Evolutionary conservation across 768 basidiomycete genomes (phyloP), one percentile per base, ranked within the genome.

Genomic region (Pseudohyphozyma bogoriensis): DNA sequence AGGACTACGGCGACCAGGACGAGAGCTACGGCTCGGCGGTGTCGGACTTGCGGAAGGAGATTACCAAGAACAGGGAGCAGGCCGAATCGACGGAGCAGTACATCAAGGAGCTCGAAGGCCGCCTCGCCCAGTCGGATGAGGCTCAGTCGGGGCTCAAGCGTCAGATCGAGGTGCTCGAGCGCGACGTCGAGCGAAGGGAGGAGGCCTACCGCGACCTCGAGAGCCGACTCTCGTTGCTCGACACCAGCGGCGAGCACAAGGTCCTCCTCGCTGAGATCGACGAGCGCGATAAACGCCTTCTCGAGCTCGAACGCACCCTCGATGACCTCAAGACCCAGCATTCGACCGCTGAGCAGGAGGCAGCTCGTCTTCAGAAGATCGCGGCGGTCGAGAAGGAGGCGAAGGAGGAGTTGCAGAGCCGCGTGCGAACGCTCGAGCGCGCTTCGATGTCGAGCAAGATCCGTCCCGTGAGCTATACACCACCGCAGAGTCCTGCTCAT

Each of bases 81-180:
- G 89, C 95, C 68, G 75, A 77, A 2, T 80, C 83, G 55, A 84
- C 87, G 6, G 70, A 79, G 29, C 81, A 83, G 65, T 93, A 96
- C 74, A 88, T 95, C 60, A 77, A 81, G 13, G 90, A 92, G 51
- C 80, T 97, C 32, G 93, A 97, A 73, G 77, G 79, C 47, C 85
- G 89, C 29, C 78, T 95, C 10, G 77, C 82, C 22, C 69, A 68
- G 49, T 62, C 72, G 1, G 73, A 75, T 53, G 58, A 60, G 35
- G 32, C 51, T 26, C 59, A 45, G 26, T 46, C 59, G 11, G 36
- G 39, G 6, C 78, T 95, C 9, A 82, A 84, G 47, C 81, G 78
- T 50, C 83, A 80, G 29, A 82, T 96, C 28, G 87, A 87, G 67
- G 77, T 73, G 15, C 78, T 93, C 39, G 93, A 96, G 74, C 74